A percentile compares a stretch with the other conserved stretches of the same genome.
These are phyloP conservation scores for Skeletonema tropicum DNA, from an alignment of 108 stramenopile species.

Conservation along the genomic window DNA sequence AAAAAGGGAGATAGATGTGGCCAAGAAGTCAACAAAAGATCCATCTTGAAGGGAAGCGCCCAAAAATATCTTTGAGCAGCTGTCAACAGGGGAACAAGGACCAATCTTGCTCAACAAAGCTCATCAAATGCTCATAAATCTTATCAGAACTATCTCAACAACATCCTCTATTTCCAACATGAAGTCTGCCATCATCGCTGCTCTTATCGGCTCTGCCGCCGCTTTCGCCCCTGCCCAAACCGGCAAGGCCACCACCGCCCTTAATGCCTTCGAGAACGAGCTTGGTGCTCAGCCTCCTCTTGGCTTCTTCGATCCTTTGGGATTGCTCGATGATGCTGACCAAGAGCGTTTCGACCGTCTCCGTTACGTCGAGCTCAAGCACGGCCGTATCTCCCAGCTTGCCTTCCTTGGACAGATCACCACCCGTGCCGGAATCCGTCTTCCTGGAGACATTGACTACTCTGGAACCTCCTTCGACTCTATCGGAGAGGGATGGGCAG, in stretches of 20 bases:
- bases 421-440: constrained; percentile 58
- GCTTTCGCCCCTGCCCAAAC: constrained; percentile 30
- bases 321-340: constrained; percentile 48
- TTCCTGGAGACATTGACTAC: constrained; percentile 34
- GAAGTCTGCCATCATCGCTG: constrained; percentile 24
- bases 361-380: constrained; percentile 52
- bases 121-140: not conserved
- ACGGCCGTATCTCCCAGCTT: constrained; percentile 48
- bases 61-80: not conserved
- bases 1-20: too few relatives aligned
- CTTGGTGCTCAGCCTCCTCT: too few relatives aligned
- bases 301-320: constrained; percentile 67
- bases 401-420: constrained; percentile 83
- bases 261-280: constrained; percentile 1
- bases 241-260: constrained; percentile 64
- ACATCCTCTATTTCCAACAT: constrained; percentile 5
- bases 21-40: too few relatives aligned
- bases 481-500: constrained; percentile 12
- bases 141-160: not conserved
- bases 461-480: constrained; percentile 5
- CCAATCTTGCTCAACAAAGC: too few relatives aligned
- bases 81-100: not conserved
- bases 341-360: constrained; percentile 44
- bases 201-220: constrained; percentile 17
- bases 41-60: too few relatives aligned